Evolutionary conservation across 1,139 yeast species (phyloP).

Genomic region (Protomyces inouyei): DNA sequence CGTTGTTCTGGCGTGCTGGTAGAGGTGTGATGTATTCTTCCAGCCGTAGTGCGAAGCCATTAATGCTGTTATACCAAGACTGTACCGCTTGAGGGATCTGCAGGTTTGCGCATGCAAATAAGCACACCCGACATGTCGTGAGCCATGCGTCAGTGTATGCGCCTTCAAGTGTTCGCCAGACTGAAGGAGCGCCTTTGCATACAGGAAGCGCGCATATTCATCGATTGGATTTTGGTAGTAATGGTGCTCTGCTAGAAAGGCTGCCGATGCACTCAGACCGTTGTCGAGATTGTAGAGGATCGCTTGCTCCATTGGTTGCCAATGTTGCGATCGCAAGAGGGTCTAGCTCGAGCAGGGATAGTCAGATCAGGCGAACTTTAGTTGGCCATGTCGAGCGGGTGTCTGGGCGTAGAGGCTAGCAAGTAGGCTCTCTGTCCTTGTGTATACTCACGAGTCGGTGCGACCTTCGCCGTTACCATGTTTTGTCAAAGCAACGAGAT

Average conservation of each 20-base stretch:
- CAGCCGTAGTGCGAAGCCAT: background rate
- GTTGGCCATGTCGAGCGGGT: no score
- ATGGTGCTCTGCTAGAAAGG: conserved; percentile 72
- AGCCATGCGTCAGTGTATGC: conserved; percentile 47
- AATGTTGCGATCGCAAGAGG: no score
- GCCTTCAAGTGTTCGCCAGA: conserved; percentile 58
- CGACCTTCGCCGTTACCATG: no score
- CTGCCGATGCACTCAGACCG: conserved; percentile 66
- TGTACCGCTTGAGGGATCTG: conserved; percentile 50
- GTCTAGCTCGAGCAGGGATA: no score
- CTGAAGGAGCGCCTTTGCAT: conserved; percentile 57
- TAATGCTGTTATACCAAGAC: conserved; percentile 58
- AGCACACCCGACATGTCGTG: conserved; percentile 63
- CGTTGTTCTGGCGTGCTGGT: conserved; percentile 31
- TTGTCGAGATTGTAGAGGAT: conserved; percentile 55
- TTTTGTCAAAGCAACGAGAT: no score
- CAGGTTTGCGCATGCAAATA: conserved; percentile 67
- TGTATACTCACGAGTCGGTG: no score
- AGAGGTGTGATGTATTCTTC: background rate
- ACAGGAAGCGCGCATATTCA: conserved; percentile 56
- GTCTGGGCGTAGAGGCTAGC: no score
- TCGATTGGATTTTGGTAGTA: conserved; percentile 52
- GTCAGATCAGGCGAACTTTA: no score
- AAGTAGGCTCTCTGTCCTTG: no score
- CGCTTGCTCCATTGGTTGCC: conserved; percentile 16